Conservation (phyloP, 352 stramenopile genomes). For the Phytophthora citricola region DNA sequence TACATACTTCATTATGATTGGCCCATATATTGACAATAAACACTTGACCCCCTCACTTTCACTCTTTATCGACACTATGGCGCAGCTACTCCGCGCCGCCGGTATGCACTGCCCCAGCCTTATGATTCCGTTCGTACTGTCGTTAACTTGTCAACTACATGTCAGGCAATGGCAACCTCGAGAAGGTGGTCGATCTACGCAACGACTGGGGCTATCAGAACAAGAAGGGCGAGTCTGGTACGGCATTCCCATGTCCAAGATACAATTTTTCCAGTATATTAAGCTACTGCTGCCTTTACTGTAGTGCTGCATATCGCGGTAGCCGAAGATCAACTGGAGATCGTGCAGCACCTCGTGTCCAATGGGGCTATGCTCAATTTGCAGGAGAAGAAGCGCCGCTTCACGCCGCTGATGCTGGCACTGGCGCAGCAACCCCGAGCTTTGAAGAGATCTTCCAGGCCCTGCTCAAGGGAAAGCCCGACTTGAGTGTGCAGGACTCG, state of each 20-base stretch:
- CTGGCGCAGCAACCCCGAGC: conserved; percentile 71
- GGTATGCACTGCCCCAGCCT: conserved; percentile 17
- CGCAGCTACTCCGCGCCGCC: conserved; percentile 55
- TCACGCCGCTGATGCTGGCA: conserved; percentile 80
- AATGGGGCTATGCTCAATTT: conserved; percentile 74
- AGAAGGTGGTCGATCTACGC: conserved; percentile 73
- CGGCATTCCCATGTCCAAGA: neutral
- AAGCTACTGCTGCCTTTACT: neutral
- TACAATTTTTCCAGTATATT: neutral
- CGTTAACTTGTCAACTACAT: neutral
- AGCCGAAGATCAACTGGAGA: conserved; percentile 70
- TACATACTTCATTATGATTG: neutral
- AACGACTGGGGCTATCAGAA: conserved; percentile 79
- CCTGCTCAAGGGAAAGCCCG: conserved; percentile 75
- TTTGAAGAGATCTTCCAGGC: conserved; percentile 73
- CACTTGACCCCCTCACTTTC: neutral
- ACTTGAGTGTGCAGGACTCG: conserved; percentile 68
- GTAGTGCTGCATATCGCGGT: conserved; percentile 77
- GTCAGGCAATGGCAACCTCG: conserved; percentile 71
- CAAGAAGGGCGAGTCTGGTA: conserved; percentile 86
- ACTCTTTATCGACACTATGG: conserved; percentile 35
- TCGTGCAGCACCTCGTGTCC: conserved; percentile 74
- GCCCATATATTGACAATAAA: neutral
- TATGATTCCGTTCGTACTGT: neutral
- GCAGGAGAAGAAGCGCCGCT: conserved; percentile 80